Evolutionary conservation across 768 basidiomycete species (phyloP), one percentile per base, ranked within the genome.

Genomic region (Psilocybe tampanensis): DNA sequence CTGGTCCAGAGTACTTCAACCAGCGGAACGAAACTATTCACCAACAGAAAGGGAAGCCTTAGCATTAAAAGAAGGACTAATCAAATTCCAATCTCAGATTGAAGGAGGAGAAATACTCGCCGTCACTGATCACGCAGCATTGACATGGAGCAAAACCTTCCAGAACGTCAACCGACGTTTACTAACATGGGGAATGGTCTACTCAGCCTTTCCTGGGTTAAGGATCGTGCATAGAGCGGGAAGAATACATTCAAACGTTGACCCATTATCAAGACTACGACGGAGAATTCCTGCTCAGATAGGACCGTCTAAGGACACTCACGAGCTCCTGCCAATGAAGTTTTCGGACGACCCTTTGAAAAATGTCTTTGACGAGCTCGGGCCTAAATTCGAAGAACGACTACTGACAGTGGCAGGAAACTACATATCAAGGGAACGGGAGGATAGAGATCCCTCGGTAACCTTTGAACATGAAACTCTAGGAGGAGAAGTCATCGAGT

Each of bases 181-280:
- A 15, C 53, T 69, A 0, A 68, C 72, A 2, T 77, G 73, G 74
- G 74, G 74, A 41, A 52, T 64, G 4, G 65, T 74, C 0, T 74
- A 74, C 42, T 43, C 74, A 9, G 74, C 75, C 2, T 78, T 68
- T 59, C 76, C 73, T 0, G 49, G 56, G 0, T 21, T 78, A 13
- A 49, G 64, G n/a, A 77, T 78, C 18, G 61, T 76, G 7, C 76
- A 78, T 47, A 67, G 72, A 8, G 68, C 76, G 0, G 76, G 76
- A 7, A 42, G 70, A 8, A 70, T 74, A 0, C 75, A 77, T 43
- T 77, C 74, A 1, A 76, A 76, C 49, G 73, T 76, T 8, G 76
- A 78, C 52, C 74, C 76, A 2, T 59, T 76, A 4, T 76, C 74
- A 1, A 53, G 73, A 19, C 55, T 77, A 2, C 55, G 65, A 24